Evolutionary conservation across 305 asterid species (phyloP).

Genomic region (Fraxinus sp.): DNA sequence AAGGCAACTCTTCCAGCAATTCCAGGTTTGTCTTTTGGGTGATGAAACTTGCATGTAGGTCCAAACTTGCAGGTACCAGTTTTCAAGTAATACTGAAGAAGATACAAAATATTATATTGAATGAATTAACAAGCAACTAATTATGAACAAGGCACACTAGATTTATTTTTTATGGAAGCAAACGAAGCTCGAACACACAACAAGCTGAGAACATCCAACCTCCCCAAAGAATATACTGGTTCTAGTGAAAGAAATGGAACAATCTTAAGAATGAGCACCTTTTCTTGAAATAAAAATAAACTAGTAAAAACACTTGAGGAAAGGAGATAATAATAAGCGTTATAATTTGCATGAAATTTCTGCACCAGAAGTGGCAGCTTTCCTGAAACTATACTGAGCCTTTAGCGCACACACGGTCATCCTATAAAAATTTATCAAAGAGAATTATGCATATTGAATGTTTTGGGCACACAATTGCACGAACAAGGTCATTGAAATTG

Average conservation of each 20-base stretch:
- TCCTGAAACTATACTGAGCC: neutral
- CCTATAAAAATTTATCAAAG: neutral
- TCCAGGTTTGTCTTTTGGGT: slow-evolving; percentile 94
- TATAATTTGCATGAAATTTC: neutral
- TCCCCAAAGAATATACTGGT: neutral
- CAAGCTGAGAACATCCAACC: neutral
- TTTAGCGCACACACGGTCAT: neutral
- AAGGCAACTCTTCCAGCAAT: slow-evolving; percentile 80
- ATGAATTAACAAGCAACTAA: slow-evolving; percentile 15
- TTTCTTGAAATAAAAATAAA: neutral
- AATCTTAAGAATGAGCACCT: slow-evolving; percentile 2
- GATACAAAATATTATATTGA: slow-evolving; percentile 24
- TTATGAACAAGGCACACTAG: slow-evolving; percentile 12
- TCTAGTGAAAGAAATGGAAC: neutral
- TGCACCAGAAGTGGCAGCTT: neutral
- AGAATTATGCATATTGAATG: neutral
- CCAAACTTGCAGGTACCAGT: slow-evolving; percentile 99
- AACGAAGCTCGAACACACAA: neutral
- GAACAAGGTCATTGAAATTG: neutral
- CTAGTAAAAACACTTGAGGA: neutral
- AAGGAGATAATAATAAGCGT: neutral
- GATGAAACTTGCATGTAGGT: slow-evolving; percentile 93
- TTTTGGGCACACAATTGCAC: neutral
- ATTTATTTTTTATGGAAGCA: neutral
- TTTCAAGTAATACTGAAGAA: slow-evolving; percentile 77